These are phyloP conservation scores for Chaetomium tenue DNA, from an alignment of 495 filamentous ascomycete genomes.

Conservation along the genomic window DNA sequence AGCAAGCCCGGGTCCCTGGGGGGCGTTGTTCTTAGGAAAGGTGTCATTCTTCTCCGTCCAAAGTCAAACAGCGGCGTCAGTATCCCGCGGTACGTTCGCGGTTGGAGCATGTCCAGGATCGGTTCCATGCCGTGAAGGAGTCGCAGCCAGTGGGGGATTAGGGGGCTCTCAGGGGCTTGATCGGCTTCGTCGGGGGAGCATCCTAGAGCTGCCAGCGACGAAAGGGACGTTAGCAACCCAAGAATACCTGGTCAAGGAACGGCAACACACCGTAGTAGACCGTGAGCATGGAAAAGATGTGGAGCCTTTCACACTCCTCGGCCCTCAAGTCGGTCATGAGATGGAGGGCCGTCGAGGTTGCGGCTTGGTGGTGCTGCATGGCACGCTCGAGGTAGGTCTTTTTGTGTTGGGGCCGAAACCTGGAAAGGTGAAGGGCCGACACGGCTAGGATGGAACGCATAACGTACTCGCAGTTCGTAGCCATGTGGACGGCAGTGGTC, in stretches of 20 bases:
- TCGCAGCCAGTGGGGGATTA: constrained; percentile 10
- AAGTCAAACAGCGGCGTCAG: constrained; percentile 12
- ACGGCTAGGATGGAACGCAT: constrained; percentile 13
- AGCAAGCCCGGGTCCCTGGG: constrained; percentile 9
- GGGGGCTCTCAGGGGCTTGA: background rate
- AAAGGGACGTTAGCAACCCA: background rate
- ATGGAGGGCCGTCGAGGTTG: background rate
- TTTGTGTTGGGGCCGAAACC: background rate
- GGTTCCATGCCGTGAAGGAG: constrained; percentile 15
- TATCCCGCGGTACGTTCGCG: constrained; percentile 5
- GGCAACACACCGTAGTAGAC: constrained; percentile 6
- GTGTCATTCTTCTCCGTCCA: constrained; percentile 2
- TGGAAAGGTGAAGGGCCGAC: constrained; percentile 7
- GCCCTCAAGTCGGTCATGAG: constrained; percentile 3
- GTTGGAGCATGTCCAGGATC: constrained; percentile 1
- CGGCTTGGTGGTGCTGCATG: constrained; percentile 10
- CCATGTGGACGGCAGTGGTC: constrained; percentile 12
- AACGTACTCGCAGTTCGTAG: constrained; percentile 4
- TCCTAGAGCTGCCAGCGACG: background rate
- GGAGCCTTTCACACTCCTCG: constrained; percentile 5
- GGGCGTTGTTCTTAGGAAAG: background rate
- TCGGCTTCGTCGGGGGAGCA: constrained; percentile 8
- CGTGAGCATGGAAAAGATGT: constrained; percentile 12
- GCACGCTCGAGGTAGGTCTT: constrained; percentile 1
- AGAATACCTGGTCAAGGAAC: background rate